phyloP scores from a whole-genome alignment of 2,329 filamentous ascomycete genomes.

The Didymella pinodella region DNA sequence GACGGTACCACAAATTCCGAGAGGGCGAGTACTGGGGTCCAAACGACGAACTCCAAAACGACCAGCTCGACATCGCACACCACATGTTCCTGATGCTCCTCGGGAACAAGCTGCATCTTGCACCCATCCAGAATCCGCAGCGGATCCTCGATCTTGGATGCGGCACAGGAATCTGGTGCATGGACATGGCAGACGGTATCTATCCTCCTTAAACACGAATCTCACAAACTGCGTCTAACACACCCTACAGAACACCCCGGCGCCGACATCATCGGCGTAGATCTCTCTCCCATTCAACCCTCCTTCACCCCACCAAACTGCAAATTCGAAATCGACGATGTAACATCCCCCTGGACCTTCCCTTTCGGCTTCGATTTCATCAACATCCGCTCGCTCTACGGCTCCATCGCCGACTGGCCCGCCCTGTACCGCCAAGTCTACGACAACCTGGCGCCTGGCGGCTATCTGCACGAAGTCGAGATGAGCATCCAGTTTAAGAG shows the following conservation, averaged over 20 bases:
- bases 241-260: constrained; percentile 27
- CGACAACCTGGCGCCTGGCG: constrained; percentile 45
- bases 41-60: constrained; percentile 41
- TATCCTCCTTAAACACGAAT: neutral
- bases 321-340: constrained; percentile 57
- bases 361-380: constrained; percentile 51
- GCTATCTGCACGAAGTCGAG: constrained; percentile 53
- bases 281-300: constrained; percentile 59
- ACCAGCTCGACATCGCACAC: constrained; percentile 41
- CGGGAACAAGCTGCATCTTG: constrained; percentile 34
- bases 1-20: constrained; percentile 44
- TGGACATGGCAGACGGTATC: constrained; percentile 37
- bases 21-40: constrained; percentile 45
- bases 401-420: constrained; percentile 55
- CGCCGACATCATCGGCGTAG: constrained; percentile 55
- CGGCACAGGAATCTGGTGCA: constrained; percentile 43
- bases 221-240: neutral
- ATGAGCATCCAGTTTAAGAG: constrained; percentile 51
- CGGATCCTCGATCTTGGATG: constrained; percentile 37
- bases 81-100: constrained; percentile 38
- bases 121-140: constrained; percentile 32
- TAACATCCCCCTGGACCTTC: constrained; percentile 51
- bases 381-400: constrained; percentile 54
- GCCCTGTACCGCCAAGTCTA: constrained; percentile 46
- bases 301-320: constrained; percentile 55